Base-by-base conservation (phyloP, 23 red algal genomes). In the Gracilaria vermiculophylla region DNA sequence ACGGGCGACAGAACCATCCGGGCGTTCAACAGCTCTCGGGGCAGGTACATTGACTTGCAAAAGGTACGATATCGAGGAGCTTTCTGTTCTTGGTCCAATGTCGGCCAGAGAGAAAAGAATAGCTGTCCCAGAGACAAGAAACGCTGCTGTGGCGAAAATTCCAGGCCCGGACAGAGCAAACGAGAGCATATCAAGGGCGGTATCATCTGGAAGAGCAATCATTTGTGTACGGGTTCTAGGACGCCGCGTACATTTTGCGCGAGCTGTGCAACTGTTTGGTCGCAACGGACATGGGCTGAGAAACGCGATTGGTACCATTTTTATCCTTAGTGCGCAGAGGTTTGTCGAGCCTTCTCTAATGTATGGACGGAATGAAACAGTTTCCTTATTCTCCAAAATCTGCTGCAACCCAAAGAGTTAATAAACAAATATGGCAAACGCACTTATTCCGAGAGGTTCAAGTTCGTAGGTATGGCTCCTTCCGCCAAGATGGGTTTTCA, bases 161-260 rank as follows among this genome's bases (percentile, higher is more conserved):
- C 44, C 83, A 32, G 83, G 83, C 9, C 83, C 83, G 20, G 83
- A 87, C 1, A 87, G 83, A 40, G 83, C 83, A 64, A 87, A 87
- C 20, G 83, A 76, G 4, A 75, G 20, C 83, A 87, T 87, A 29
- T 87, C 83, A 21, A 87, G 51, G 4, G 83, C 83, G 3, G 83
- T 87, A 61, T 87, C 83, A 60, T 87, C 83, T 10, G 83, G 83
- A 24, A 87, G 83, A 51, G 37, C 80, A 19, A 7, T 47, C 80
- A 83, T 83, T 14, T 35, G 41, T 15, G 28, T 23, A 2, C 20
- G 16, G 28, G 25, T 34, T 23, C 33, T 16, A 41, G 64, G 12
- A 1, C 64, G 64, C 31, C 64, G 21, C n/a, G 29, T 7, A 35
- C 64, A 70, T 34, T 16, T 70, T 5, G 37, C n/a, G 42, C 34